These are phyloP conservation scores for Daphne laureola DNA, from an alignment of 441 rosid genomes.

Conservation along the genomic window DNA sequence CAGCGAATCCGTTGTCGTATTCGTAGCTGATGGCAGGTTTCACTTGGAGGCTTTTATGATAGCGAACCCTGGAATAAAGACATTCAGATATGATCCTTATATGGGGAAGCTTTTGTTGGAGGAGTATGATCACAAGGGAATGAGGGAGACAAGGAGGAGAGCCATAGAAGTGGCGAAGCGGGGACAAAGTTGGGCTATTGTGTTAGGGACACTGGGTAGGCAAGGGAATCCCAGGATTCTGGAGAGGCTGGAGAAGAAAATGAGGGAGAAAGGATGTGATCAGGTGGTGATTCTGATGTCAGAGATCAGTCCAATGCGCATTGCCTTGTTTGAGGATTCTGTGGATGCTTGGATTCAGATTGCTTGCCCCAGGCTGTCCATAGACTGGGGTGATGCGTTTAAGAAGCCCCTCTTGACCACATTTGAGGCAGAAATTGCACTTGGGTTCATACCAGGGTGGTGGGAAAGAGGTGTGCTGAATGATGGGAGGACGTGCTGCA, in stretches of 20 bases:
- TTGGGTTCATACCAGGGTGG: slow-evolving; percentile 71
- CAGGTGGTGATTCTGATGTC: slow-evolving; percentile 74
- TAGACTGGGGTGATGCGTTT: slow-evolving; percentile 97
- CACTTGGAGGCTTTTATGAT: slow-evolving; percentile 95
- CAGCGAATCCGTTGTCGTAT: slow-evolving; percentile 44
- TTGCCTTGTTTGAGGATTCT: slow-evolving; percentile 74
- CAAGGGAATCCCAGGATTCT: slow-evolving; percentile 87
- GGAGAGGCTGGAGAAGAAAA: slow-evolving; percentile 68
- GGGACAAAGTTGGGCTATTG: slow-evolving; percentile 66
- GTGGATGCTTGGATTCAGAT: slow-evolving; percentile 94
- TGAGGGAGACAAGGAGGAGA: slow-evolving; percentile 69
- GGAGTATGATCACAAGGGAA: slow-evolving; percentile 91
- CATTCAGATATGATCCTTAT: slow-evolving; percentile 84
- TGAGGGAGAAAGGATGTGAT: slow-evolving; percentile 58
- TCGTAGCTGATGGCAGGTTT: slow-evolving; percentile 91
- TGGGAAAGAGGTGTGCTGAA: slow-evolving; percentile 44
- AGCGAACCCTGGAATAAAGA: slow-evolving; percentile 67
- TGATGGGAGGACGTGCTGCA: slow-evolving; percentile 22
- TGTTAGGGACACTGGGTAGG: slow-evolving; percentile 90
- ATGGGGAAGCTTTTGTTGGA: slow-evolving; percentile 73
- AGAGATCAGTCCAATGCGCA: slow-evolving; percentile 65
- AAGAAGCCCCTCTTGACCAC: slow-evolving; percentile 76
- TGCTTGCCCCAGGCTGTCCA: slow-evolving; percentile 87
- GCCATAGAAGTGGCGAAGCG: slow-evolving; percentile 41
- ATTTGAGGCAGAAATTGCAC: slow-evolving; percentile 87